Conservation (phyloP, 1,284 basidiomycete genomes). For the Boletus sp. region DNA sequence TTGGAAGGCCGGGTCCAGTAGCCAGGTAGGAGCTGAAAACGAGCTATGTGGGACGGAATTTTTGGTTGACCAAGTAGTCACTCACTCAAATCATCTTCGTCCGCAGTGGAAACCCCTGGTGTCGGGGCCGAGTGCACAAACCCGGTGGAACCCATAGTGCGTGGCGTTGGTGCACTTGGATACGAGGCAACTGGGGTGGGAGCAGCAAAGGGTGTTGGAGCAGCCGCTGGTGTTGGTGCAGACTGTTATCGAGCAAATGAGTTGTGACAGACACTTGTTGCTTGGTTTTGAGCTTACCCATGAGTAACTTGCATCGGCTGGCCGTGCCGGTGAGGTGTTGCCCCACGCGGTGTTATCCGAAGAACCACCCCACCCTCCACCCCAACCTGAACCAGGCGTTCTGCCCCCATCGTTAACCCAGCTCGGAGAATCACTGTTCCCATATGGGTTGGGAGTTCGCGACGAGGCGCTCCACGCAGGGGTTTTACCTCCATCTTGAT, state of each 20-base stretch:
- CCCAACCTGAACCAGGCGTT: conserved; percentile 35
- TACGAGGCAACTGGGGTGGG: conserved; percentile 33
- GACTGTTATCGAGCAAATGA: conserved; percentile 31
- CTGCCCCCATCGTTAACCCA: conserved; percentile 37
- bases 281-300: conserved; percentile 32
- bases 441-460: conserved; percentile 59
- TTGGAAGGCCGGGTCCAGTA: conserved; percentile 29
- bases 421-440: conserved; percentile 23
- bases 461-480: conserved; percentile 54
- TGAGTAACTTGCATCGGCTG: conserved; percentile 30
- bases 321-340: conserved; percentile 37
- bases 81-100: conserved; percentile 30
- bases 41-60: conserved; percentile 1
- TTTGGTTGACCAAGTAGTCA: background rate
- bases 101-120: conserved; percentile 29
- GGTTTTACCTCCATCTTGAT: conserved; percentile 47
- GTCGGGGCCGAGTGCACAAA: conserved; percentile 32
- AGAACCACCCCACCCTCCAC: conserved; percentile 24
- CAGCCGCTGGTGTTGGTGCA: conserved; percentile 54
- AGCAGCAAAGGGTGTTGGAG: conserved; percentile 48
- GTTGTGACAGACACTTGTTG: background rate
- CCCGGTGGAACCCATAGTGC: conserved; percentile 26
- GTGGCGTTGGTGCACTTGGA: conserved; percentile 37
- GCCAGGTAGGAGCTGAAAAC: conserved; percentile 22
- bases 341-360: conserved; percentile 23